Conservation (phyloP, 192 early-diverging fungal species). For the Umbelopsis vinacea region DNA sequence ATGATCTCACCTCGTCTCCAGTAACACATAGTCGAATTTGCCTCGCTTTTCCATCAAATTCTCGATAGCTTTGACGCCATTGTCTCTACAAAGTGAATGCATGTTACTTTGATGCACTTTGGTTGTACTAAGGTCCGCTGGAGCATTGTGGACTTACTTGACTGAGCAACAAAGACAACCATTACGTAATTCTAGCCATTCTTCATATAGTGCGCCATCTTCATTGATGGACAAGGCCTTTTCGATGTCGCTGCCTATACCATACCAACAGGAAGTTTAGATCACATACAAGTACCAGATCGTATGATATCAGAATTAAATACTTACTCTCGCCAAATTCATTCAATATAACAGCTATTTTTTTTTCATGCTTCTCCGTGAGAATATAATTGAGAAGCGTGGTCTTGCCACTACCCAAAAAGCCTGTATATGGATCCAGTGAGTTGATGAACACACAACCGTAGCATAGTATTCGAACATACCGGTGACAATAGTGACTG, state of each 20-base stretch:
- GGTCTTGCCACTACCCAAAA: slow-evolving; percentile 89
- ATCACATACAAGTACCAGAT: background rate
- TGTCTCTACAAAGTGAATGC: slow-evolving; percentile 60
- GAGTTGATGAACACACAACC: background rate
- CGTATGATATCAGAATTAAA: background rate
- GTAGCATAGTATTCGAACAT: background rate
- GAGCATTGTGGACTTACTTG: slow-evolving; percentile 59
- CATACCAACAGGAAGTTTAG: background rate
- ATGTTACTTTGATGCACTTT: background rate
- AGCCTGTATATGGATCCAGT: slow-evolving; percentile 49
- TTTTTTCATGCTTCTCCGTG: slow-evolving; percentile 86
- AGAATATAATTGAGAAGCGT: slow-evolving; percentile 89
- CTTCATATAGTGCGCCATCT: slow-evolving; percentile 85
- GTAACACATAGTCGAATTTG: slow-evolving; percentile 93
- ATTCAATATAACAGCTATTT: slow-evolving; percentile 97
- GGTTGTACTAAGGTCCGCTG: background rate
- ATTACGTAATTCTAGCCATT: slow-evolving; percentile 97
- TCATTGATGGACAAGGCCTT: slow-evolving; percentile 84
- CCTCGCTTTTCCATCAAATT: slow-evolving; percentile 90
- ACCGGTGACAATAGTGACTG: slow-evolving; percentile 52
- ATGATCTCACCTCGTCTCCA: slow-evolving; percentile 77
- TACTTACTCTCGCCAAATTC: slow-evolving; percentile 90
- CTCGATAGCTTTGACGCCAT: slow-evolving; percentile 94
- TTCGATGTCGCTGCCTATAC: slow-evolving; percentile 86
- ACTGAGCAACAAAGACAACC: slow-evolving; percentile 98